A percentile compares a stretch with the other conserved stretches of the same genome.
Evolutionary conservation across 345 rosid genomes (phyloP).

Genomic region (Mangifera indica): DNA sequence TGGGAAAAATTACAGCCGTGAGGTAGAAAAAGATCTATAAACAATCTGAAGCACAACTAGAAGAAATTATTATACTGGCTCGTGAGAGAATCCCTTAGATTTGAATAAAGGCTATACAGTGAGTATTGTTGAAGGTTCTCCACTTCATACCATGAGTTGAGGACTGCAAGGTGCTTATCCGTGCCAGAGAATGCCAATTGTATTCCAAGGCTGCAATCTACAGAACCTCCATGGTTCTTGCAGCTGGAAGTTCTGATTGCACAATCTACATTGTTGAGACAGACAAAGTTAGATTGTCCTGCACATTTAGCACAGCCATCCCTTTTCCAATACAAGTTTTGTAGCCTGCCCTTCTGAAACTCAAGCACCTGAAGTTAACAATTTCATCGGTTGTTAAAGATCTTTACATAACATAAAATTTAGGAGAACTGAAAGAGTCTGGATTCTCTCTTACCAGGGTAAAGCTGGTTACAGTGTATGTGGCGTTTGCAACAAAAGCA

Average conservation of each 20-base stretch:
- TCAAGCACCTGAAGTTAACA: conserved; percentile 67
- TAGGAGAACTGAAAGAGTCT: conserved; percentile 5
- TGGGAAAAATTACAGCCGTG: conserved; percentile 3
- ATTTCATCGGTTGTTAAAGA: conserved; percentile 7
- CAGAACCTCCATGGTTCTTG: conserved; percentile 64
- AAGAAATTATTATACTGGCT: conserved; percentile 64
- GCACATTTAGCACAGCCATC: conserved; percentile 86
- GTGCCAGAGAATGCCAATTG: conserved; percentile 97
- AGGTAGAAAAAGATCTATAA: conserved; percentile 8
- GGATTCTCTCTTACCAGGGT: conserved; percentile 63
- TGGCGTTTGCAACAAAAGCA: conserved; percentile 74
- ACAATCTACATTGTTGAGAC: conserved; percentile 84
- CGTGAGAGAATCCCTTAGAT: conserved; percentile 71
- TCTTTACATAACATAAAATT: background rate
- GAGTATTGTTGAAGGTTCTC: conserved; percentile 92
- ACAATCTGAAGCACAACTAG: conserved; percentile 29
- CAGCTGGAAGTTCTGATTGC: conserved; percentile 69
- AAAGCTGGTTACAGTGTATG: conserved; percentile 78
- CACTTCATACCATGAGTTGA: conserved; percentile 97
- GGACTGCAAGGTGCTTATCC: conserved; percentile 75
- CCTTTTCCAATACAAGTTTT: conserved; percentile 93
- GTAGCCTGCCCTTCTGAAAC: conserved; percentile 85
- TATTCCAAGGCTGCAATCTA: conserved; percentile 93
- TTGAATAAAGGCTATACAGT: conserved; percentile 77
- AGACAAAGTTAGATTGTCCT: conserved; percentile 53